Conservation (phyloP, 768 basidiomycete species). For the Suillus variegatus region DNA sequence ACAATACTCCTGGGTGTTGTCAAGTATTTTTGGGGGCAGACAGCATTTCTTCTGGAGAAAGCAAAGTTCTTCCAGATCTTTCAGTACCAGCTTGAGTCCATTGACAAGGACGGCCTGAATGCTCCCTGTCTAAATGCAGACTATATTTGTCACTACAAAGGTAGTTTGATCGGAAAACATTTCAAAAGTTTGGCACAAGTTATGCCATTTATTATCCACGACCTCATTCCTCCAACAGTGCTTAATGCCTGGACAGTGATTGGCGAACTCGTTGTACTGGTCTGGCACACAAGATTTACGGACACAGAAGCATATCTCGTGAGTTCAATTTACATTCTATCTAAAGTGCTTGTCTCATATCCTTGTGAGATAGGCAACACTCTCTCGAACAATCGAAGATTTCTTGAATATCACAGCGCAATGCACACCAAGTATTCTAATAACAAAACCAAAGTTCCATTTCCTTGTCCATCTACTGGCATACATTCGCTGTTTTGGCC, state of each 20-base stretch:
- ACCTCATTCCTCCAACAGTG: slow-evolving; percentile 14
- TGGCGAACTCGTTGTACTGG: no score
- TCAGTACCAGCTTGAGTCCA: slow-evolving; percentile 23
- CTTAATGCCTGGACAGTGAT: not conserved
- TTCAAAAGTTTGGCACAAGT: slow-evolving; percentile 28
- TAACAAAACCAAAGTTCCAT: no score
- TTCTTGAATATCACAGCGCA: no score
- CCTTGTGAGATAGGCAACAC: no score
- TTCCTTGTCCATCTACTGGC: no score
- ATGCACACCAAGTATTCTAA: no score
- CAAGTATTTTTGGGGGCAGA: slow-evolving; percentile 32
- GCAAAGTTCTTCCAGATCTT: slow-evolving; percentile 19
- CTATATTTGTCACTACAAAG: slow-evolving; percentile 25
- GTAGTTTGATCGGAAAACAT: slow-evolving; percentile 21
- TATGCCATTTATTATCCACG: slow-evolving; percentile 28
- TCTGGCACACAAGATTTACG: no score
- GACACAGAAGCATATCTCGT: no score
- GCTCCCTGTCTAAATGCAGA: slow-evolving; percentile 24
- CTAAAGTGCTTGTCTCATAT: no score
- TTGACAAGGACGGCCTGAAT: slow-evolving; percentile 20
- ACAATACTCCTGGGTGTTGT: slow-evolving; percentile 31
- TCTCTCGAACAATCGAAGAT: no score
- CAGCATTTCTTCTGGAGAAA: slow-evolving; percentile 18
- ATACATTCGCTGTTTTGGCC: no score
- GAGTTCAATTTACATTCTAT: no score